Conservation (phyloP, 768 basidiomycete species). For the Candolleomyces efflorescens region DNA sequence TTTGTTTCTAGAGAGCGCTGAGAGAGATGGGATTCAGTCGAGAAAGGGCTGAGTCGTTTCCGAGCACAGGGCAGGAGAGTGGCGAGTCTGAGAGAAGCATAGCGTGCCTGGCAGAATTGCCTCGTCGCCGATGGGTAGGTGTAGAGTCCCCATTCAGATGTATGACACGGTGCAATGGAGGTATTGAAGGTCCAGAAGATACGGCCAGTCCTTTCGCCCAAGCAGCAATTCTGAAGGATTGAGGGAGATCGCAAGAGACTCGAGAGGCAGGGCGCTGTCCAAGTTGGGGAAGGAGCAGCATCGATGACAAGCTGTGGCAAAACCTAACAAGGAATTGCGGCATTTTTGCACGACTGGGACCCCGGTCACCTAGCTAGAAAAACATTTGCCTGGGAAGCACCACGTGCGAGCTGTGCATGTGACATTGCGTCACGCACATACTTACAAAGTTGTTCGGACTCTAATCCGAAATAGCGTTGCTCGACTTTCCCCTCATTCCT, state of each 20-base stretch:
- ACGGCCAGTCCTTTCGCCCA: not conserved
- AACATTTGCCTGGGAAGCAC: not conserved
- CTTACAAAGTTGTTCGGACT: not conserved
- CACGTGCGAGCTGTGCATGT: conserved; percentile 10
- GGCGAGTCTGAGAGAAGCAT: conserved; percentile 7
- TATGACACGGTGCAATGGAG: not conserved
- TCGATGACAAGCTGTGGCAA: conserved; percentile 1
- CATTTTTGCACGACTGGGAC: conserved; percentile 22
- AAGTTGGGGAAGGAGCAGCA: not conserved
- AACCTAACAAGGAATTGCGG: conserved; percentile 14
- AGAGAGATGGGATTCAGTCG: too few relatives aligned
- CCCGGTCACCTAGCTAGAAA: conserved; percentile 12
- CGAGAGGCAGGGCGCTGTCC: not conserved
- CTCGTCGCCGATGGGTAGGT: not conserved
- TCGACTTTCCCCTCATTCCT: not conserved
- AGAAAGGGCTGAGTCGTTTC: too few relatives aligned
- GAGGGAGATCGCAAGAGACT: not conserved
- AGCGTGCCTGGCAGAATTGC: conserved; percentile 2
- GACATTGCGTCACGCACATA: not conserved
- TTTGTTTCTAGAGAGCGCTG: too few relatives aligned
- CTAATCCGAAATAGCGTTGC: not conserved
- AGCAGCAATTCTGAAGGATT: not conserved
- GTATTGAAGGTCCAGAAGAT: not conserved
- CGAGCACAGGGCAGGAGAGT: not conserved
- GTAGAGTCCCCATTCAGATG: not conserved